phyloP scores from a whole-genome alignment of 2,329 filamentous ascomycete species.

The Fusarium robinianum region DNA sequence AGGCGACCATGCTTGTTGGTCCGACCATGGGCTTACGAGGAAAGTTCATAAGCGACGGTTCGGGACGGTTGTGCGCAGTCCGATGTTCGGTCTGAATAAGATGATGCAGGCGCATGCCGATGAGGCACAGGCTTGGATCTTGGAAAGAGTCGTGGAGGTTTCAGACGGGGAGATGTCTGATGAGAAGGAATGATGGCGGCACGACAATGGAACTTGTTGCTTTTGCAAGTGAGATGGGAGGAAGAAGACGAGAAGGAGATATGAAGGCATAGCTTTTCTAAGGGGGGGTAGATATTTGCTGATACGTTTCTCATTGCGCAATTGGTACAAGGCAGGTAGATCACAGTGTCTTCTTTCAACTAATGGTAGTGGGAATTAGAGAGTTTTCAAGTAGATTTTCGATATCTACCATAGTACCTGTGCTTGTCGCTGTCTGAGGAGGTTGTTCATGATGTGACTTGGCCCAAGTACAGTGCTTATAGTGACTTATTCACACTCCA shows the following conservation, averaged over 20 bases:
- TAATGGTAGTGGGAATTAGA: no score
- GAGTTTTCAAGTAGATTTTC: no score
- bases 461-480: constrained; percentile 1
- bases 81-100: constrained; percentile 52
- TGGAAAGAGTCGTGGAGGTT: constrained; percentile 42
- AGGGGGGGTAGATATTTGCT: no score
- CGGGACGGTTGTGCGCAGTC: constrained; percentile 60
- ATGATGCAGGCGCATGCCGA: constrained; percentile 62
- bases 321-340: no score
- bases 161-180: constrained; percentile 53
- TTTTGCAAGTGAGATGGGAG: no score
- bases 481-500: constrained; percentile 1
- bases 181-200: constrained; percentile 43
- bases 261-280: no score
- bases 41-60: constrained; percentile 66
- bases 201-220: no score
- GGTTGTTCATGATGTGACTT: no score
- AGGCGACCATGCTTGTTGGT: constrained; percentile 76
- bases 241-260: no score
- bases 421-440: neutral
- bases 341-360: no score
- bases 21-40: constrained; percentile 60
- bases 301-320: no score
- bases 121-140: constrained; percentile 59
- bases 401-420: constrained; percentile 5